Conservation (phyloP, 345 rosid genomes). For the Stellera chamaejasme region DNA sequence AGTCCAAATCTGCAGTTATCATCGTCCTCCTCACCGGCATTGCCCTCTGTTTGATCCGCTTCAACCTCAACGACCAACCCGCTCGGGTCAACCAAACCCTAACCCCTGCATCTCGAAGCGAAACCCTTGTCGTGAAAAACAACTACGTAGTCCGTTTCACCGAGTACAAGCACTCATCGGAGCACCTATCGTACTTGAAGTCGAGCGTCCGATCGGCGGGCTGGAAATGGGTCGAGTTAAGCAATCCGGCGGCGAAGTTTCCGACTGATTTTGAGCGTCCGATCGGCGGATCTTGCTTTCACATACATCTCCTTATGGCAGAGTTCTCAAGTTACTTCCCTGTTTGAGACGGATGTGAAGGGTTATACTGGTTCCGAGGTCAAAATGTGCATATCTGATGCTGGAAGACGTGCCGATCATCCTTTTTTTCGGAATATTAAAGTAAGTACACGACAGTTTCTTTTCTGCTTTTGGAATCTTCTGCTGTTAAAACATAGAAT, state of each 20-base stretch:
- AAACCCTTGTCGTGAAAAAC: constrained; percentile 12
- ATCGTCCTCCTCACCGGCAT: constrained; percentile 8
- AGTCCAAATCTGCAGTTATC: constrained; percentile 16
- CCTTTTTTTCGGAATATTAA: constrained; percentile 95
- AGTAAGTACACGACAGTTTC: constrained; percentile 30
- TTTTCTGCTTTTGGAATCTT: background rate
- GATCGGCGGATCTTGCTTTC: constrained; percentile 63
- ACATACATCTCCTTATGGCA: constrained; percentile 19
- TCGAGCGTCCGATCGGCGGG: constrained; percentile 40
- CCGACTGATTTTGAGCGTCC: constrained; percentile 98
- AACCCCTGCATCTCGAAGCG: constrained; percentile 10
- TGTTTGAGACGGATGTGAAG: constrained; percentile 86
- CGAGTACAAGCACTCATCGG: constrained; percentile 42
- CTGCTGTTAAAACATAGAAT: background rate
- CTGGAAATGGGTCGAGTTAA: constrained; percentile 91
- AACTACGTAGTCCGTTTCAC: constrained; percentile 80
- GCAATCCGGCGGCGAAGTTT: constrained; percentile 58
- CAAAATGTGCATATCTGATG: constrained; percentile 95
- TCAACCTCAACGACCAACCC: constrained; percentile 21
- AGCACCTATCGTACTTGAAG: constrained; percentile 54
- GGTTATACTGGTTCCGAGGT: constrained; percentile 92
- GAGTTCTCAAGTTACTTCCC: constrained; percentile 89
- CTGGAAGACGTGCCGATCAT: constrained; percentile 85
- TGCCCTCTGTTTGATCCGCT: constrained; percentile 30
- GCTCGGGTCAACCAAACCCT: constrained; percentile 15